Base-by-base conservation (phyloP, 2,329 filamentous ascomycete species). In the Colletotrichum simmondsii region DNA sequence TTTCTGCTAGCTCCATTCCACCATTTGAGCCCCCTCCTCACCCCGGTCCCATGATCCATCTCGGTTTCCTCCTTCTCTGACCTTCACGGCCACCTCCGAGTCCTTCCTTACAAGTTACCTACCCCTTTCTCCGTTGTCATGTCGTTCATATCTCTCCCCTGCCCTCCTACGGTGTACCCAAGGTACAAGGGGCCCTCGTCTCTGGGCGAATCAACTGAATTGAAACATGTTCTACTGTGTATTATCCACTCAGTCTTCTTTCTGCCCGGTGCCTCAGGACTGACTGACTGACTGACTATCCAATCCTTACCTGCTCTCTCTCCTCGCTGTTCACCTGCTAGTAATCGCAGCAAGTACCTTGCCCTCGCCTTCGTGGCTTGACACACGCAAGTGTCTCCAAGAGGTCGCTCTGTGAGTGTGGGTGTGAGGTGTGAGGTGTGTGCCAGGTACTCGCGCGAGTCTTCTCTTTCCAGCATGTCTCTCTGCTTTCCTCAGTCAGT, bases 191-290 rank as follows among this genome's bases (percentile, higher is more conserved):
- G 54, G 22, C 60, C 66, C 66, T 58, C 59, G 59, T 61, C 49
- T 30, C 35, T 65, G 19, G 28, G 70, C 66, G 54, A 60, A 70
- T 69, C 60, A 56, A 52, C 66, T 63, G 59, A 60, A 70, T 70
- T 70, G 66, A 72, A 72, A 72, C 66, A 72, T 72, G 60, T 64
- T 70, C 59, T 70, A 72, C n/a, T 54, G 5, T 54, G 60, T 60
- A 72, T 22, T 54, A 22, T 54, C 66, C 66, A 72, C 60, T 53
- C 26, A 53, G 53, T 59, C 56, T 69, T 56, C 60, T 56, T 49
- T 49, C 62, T 69, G 60, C n/a, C 54, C 32, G 60, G 70, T 54
- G 54, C 60, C 49, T 61, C 56, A 70, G 63, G 64, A 68, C 16
- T 42, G 16, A 42, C 54, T 60, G 37, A 68, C 6, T 42, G 64